phyloP scores from a whole-genome alignment of 1,284 basidiomycete genomes.

The Cryptococcus maquisensis region DNA sequence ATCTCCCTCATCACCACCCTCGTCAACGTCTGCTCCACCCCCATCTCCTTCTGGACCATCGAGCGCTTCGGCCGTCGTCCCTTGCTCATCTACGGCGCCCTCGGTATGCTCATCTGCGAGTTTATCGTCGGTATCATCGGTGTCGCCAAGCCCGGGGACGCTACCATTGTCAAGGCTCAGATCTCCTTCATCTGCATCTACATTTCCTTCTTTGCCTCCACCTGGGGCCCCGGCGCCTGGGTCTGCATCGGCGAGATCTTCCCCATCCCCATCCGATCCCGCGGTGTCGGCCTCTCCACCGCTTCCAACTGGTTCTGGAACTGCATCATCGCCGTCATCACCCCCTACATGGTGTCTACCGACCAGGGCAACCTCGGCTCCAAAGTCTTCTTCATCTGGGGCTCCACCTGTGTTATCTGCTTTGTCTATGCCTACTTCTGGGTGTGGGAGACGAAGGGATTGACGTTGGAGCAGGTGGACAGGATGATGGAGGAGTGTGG shows the following conservation, averaged over 20 bases:
- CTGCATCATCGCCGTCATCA: conserved; percentile 53
- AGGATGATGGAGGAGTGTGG: conserved; percentile 45
- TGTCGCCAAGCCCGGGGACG: conserved; percentile 41
- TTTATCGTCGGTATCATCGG: conserved; percentile 63
- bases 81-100: conserved; percentile 67
- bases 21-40: conserved; percentile 61
- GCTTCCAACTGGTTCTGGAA: conserved; percentile 57
- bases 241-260: conserved; percentile 58
- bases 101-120: conserved; percentile 68
- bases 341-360: conserved; percentile 63
- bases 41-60: conserved; percentile 47
- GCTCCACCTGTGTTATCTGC: conserved; percentile 64
- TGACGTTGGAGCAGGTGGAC: conserved; percentile 47
- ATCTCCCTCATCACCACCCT: conserved; percentile 69
- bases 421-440: conserved; percentile 73
- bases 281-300: conserved; percentile 76
- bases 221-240: conserved; percentile 78
- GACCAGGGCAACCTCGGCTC: conserved; percentile 56
- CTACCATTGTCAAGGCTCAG: conserved; percentile 37
- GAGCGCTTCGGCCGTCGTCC: conserved; percentile 64
- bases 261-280: conserved; percentile 73
- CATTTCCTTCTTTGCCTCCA: conserved; percentile 74
- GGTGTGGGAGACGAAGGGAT: conserved; percentile 48
- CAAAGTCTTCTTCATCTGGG: conserved; percentile 91
- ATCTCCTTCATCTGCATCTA: conserved; percentile 53